Evolutionary conservation across 1,284 basidiomycete species (phyloP).

Genomic region (Phlebopus sp.): DNA sequence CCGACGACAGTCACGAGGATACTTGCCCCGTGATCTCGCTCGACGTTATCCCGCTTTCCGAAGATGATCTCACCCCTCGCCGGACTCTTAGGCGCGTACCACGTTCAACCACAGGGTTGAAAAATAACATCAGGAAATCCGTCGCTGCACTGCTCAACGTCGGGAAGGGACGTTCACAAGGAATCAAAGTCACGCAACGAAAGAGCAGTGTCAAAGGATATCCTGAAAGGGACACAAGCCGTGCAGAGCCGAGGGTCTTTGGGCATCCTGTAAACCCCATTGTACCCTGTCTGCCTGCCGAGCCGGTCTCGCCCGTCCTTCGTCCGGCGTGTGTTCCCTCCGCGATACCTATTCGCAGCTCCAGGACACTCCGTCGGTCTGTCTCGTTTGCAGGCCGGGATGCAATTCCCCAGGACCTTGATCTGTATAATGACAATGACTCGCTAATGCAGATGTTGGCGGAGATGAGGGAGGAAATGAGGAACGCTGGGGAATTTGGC

Average conservation of each 20-base stretch:
- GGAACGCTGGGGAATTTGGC: slow-evolving; percentile 12
- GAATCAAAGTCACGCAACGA: neutral
- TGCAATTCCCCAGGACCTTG: neutral
- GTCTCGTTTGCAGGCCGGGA: slow-evolving; percentile 21
- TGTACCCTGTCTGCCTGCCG: neutral
- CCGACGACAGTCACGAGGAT: neutral
- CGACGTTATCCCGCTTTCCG: slow-evolving; percentile 13
- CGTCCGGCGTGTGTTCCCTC: neutral
- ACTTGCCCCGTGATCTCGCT: slow-evolving; percentile 7
- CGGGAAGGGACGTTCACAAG: too few relatives aligned
- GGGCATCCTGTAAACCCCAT: slow-evolving; percentile 11
- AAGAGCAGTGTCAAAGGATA: neutral
- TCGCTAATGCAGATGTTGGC: slow-evolving; percentile 16
- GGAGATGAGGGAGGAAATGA: slow-evolving; percentile 20
- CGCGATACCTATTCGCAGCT: neutral
- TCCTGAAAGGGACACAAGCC: neutral
- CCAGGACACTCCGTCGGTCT: slow-evolving; percentile 24
- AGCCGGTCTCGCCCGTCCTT: slow-evolving; percentile 8
- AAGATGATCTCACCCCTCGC: neutral
- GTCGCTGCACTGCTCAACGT: slow-evolving; percentile 10
- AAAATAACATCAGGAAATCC: slow-evolving; percentile 3
- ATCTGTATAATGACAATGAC: neutral
- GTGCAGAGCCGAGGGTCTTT: slow-evolving; percentile 9
- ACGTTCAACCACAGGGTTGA: slow-evolving; percentile 6
- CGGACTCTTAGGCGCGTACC: slow-evolving; percentile 13